Conservation (phyloP, 805 yeast species). For the Kodamaea jinghongensis region DNA sequence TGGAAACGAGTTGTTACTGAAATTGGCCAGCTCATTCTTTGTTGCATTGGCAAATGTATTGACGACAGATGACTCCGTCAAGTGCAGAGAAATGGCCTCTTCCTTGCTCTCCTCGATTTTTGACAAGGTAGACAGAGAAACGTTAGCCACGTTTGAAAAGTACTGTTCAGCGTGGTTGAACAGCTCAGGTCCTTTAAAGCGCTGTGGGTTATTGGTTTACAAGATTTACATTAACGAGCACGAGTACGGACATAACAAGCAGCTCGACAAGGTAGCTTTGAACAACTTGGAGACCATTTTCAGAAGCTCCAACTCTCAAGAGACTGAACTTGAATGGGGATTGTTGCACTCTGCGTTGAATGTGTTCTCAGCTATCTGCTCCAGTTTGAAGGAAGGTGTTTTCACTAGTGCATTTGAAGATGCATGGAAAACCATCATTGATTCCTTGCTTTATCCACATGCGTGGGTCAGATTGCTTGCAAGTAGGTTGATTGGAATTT, state of each 20-base stretch:
- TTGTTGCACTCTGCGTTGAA: slow-evolving; percentile 64
- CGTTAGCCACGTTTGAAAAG: slow-evolving; percentile 37
- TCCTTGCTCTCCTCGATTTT: slow-evolving; percentile 56
- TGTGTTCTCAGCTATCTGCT: slow-evolving; percentile 44
- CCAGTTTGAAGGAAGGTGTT: slow-evolving; percentile 31
- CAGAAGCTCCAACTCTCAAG: slow-evolving; percentile 32
- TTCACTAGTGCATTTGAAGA: slow-evolving; percentile 28
- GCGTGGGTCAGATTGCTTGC: slow-evolving; percentile 82
- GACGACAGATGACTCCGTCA: slow-evolving; percentile 71
- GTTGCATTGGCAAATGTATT: slow-evolving; percentile 76
- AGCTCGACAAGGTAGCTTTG: slow-evolving; percentile 40
- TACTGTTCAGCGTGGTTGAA: slow-evolving; percentile 61
- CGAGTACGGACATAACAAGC: slow-evolving; percentile 38
- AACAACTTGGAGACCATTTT: slow-evolving; percentile 23
- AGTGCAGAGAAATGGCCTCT: slow-evolving; percentile 82
- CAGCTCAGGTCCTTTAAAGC: slow-evolving; percentile 49
- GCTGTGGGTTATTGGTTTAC: slow-evolving; percentile 75
- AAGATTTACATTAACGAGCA: slow-evolving; percentile 54
- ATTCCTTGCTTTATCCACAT: slow-evolving; percentile 75
- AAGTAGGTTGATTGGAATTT: slow-evolving; percentile 53
- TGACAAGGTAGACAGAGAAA: slow-evolving; percentile 40
- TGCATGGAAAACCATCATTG: slow-evolving; percentile 53
- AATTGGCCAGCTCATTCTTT: slow-evolving; percentile 72
- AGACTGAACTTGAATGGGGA: slow-evolving; percentile 66
- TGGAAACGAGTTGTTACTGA: slow-evolving; percentile 54